Percentiles rank a stretch among this genome's conserved stretches.
Evolutionary conservation across 192 early-diverging fungal species (phyloP).

Genomic region (Jimgerdemannia flammicorona): DNA sequence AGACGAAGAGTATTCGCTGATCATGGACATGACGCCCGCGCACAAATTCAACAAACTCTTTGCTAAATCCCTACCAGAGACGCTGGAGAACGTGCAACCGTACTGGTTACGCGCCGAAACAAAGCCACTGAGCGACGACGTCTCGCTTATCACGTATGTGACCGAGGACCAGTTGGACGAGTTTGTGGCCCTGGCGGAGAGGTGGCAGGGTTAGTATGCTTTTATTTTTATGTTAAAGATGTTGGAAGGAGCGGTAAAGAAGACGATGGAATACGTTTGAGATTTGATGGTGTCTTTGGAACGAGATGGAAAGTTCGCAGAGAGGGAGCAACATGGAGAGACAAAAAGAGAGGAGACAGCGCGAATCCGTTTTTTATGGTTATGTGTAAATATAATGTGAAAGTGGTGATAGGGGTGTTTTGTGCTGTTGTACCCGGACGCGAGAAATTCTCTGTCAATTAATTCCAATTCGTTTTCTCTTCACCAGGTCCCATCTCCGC

Average conservation of each 20-base stretch:
- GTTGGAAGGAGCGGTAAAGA: neutral
- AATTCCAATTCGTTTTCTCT: neutral
- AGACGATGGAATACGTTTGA: neutral
- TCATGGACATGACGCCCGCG: conserved; percentile 25
- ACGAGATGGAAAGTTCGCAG: no score
- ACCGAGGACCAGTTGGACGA: conserved; percentile 41
- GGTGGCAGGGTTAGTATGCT: conserved; percentile 43
- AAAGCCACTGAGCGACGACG: conserved; percentile 35
- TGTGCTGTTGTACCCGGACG: neutral
- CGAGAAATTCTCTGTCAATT: no score
- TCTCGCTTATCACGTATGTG: conserved; percentile 44
- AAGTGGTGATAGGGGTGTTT: neutral
- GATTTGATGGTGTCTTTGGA: neutral
- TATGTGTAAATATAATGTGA: neutral
- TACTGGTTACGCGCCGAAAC: conserved; percentile 24
- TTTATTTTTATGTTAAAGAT: conserved; percentile 1
- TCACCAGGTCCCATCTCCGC: conserved; percentile 47
- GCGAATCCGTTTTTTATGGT: no score
- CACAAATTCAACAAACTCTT: conserved; percentile 32
- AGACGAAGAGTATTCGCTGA: neutral
- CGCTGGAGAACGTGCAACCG: conserved; percentile 22
- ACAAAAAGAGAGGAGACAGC: no score
- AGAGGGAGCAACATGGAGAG: no score
- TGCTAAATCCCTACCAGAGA: conserved; percentile 18
- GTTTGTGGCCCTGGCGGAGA: conserved; percentile 38